Conservation (phyloP, 441 rosid genomes). For the Populus tomentosa region DNA sequence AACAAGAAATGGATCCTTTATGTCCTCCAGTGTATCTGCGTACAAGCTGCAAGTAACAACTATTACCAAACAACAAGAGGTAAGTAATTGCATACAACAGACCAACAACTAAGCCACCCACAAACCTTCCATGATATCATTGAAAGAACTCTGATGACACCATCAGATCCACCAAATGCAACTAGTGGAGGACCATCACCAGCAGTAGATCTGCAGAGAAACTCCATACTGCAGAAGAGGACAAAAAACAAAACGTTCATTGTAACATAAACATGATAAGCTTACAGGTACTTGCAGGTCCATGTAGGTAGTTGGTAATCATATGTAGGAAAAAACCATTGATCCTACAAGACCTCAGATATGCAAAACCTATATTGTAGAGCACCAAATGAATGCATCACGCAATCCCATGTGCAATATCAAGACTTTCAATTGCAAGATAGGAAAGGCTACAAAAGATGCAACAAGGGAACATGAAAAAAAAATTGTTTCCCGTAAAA, state of each 20-base stretch:
- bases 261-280: not conserved
- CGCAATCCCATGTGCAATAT: not conserved
- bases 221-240: conserved; percentile 75
- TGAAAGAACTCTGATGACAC: conserved; percentile 96
- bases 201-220: conserved; percentile 68
- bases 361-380: not conserved
- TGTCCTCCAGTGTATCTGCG: conserved; percentile 96
- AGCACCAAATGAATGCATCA: not conserved
- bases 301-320: not conserved
- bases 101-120: conserved; percentile 11
- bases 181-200: conserved; percentile 97
- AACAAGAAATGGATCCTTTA: conserved; percentile 89
- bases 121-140: conserved; percentile 99
- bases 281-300: not conserved
- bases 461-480: not conserved
- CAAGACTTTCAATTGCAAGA: not conserved
- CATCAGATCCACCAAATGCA: conserved; percentile 98
- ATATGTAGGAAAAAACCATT: not conserved
- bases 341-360: not conserved
- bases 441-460: too few species aligned
- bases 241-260: not conserved
- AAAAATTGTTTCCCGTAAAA: not conserved
- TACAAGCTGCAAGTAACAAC: conserved; percentile 66
- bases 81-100: conserved; percentile 15
- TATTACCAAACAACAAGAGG: conserved; percentile 12